Evolutionary conservation across 2,329 filamentous ascomycete species (phyloP), one percentile per base, ranked within the genome.

Genomic region (Diaporthe sp.): DNA sequence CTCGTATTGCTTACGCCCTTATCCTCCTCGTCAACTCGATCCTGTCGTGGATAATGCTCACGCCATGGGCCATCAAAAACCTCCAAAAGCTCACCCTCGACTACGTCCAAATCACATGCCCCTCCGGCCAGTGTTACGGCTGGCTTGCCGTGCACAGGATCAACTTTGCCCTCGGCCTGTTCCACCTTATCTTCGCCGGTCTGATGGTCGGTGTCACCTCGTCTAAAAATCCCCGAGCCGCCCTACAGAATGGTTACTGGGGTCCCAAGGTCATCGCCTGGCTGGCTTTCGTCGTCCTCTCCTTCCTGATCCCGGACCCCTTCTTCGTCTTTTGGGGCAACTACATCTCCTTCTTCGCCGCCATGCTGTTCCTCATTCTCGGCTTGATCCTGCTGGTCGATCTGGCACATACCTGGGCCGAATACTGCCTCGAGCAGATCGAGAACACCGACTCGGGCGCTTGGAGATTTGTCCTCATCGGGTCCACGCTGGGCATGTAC

Each of bases 211-310:
- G 97, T 69, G 95, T 99, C 69, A 91, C 91, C 71, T 95, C 92
- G 64, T 97, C 96, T 33, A 97, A 94, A 83, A 94, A 97, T 82
- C 93, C 94, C 58, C 93, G 97, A 77, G 96, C 97, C 2, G 90
- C 92, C 25, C 90, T 99, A 71, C 97, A 99, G 82, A 99, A 99
- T 85, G 97, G 96, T n/a, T 99, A 95, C 85, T 99, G 97, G 97
- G 97, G 96, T 2, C 97, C 97, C 60, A 99, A 99, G 86, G 89
- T 99, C 74, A 91, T 98, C 75, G 91, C 92, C 70, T 99, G 97
- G 97, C 82, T 98, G 67, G 91, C 89, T 19, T 90, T 98, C 78
- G 92, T 98, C 75, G 94, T 98, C 75, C 82, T 97, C 74, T 97
- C 96, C 35, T 99, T 98, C 87, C 91, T 99, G 80, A 98, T 99